Base-by-base conservation (phyloP, 2,329 filamentous ascomycete species). In the Aspergillus novoparasiticus region DNA sequence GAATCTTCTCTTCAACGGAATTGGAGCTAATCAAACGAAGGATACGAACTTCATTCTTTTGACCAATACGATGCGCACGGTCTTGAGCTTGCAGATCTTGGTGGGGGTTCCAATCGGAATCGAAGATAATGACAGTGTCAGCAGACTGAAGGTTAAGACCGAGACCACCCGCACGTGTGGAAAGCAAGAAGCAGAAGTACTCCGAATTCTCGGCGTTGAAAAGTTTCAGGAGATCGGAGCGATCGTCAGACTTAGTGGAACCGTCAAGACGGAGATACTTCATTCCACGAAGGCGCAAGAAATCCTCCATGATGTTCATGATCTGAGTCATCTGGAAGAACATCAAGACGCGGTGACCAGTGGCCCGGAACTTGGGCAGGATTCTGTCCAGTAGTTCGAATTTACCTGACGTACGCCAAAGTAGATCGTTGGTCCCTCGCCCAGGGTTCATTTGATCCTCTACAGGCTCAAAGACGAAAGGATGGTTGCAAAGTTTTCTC, bases 311-410 rank as follows among this genome's bases (percentile, higher is more conserved):
- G 74, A 99, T 99, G 80, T 99, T 97, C 95, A 99, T 99, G 76
- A 99, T 99, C 66, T 96, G 94, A 4, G 95, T 99, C 95, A 99
- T 99, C 78, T 99, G 95, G 85, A 99, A 99, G 86, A 99, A 99
- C 91, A 99, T 98, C 77, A 99, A 85, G 32, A 98, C 93, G 79
- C 95, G 91, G 87, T 99, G 95, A 19, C 93, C 93, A 1, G 92
- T 94, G 3, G 86, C 89, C 71, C 92, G 87, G 79, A 99, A 98
- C 80, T 99, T 99, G 54, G 95, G 95, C 67, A 99, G 79, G 65
- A 99, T 85, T 58, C 95, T 87, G 77, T 99, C 95, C 30, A 99
- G 85, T 34, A 99, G 85, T 81, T 99, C 95, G 72, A 99, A 99
- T 80, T 99, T 99, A 75, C 95, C 96, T 34, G 94, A 89, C 2